Base-by-base conservation (phyloP, 2,329 filamentous ascomycete genomes). In the Sarocladium kiliense region DNA sequence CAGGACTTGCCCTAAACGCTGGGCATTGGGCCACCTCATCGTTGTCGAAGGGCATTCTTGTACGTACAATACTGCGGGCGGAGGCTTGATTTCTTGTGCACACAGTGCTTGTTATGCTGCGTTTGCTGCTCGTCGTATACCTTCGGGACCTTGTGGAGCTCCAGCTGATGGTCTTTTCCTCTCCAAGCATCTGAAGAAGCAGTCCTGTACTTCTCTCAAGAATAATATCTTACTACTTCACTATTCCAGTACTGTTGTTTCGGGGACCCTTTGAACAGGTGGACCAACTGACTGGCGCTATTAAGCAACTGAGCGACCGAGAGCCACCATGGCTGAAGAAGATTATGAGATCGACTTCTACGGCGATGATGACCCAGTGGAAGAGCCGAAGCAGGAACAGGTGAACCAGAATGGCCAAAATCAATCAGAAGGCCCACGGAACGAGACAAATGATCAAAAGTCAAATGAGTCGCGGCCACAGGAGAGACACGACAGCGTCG, bases 331-430 rank as follows among this genome's bases (percentile, higher is more conserved):
- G 85, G 82, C 84, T 62, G 85, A 88, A 64, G 84, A 87, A 64
- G 84, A 87, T 63, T 87, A 86, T 68, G 85, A 88, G 63, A 87
- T 88, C 71, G 85, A 88, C 62, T 85, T 88, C 64, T 88, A 88
- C 65, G 85, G 83, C 63, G 85, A 87, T 63, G 74, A 76, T 57
- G 74, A 72, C 58, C 71, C 73, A 56, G 75, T 80, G 23, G 71
- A 76, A 57, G 69, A 74, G 16, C 58, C 60, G 41, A 59, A 62
- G 39, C 59, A 63, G 27, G 63, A 70, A 41, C 68, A 74, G 39
- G 65, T 72, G 30, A 69, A 72, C 56, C 66, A 71, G 42, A 71
- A 75, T 42, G 67, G 69, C n/a, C 61, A 67, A 19, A 67, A 68
- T 49, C 67, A 72, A 45, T 71, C 75, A 19, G 68, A 69, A 26